Evolutionary conservation across 1,284 basidiomycete species (phyloP), one percentile per base, ranked within the genome.

Genomic region (Xerocomus minutiporus): DNA sequence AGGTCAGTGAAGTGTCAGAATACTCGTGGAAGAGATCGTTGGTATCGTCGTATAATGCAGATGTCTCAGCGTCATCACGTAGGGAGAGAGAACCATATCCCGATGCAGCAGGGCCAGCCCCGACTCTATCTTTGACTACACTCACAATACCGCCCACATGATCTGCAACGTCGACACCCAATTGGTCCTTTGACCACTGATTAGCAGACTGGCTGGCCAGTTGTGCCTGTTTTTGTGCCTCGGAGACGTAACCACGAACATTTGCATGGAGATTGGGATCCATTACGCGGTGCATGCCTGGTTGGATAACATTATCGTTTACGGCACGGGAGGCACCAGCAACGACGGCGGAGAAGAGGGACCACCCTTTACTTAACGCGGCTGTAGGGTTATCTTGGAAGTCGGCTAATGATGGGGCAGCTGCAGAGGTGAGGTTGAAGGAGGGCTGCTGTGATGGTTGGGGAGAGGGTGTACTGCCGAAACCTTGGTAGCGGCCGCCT

Each of bases 311-410:
- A 63, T 80, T 87, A 68, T 91, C 87, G 53, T 79, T 78, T 34
- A 93, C 86, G n/a, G 69, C 83, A 60, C 81, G 82, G 6, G 84
- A 78, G 17, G 89, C 90, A 46, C 85, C 87, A 2, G 73, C 79
- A 17, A 93, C 81, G 23, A 81, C 89, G 1, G 86, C 78, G 38
- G 87, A 85, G 60, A 93, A 83, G 40, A 93, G 70, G 15, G 88
- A 88, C 91, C 91, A 93, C 44, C 91, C 89, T 71, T 92, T 92
- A 63, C 80, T 81, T 8, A 93, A 70, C 1, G 91, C 91, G 15
- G 79, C 82, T 47, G 82, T 72, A 0, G 91, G 91, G 64, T 90
- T 88, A 46, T 88, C 83, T 63, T 91, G 86, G 28, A 93, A 69
- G n/a, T 93, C 90, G 29, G 71, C 66, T 2, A 93, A 65, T 0